A percentile compares a stretch with the other conserved stretches of the same genome.
Evolutionary conservation across 2,329 filamentous ascomycete species (phyloP).

Genomic region (Fusarium longipes): DNA sequence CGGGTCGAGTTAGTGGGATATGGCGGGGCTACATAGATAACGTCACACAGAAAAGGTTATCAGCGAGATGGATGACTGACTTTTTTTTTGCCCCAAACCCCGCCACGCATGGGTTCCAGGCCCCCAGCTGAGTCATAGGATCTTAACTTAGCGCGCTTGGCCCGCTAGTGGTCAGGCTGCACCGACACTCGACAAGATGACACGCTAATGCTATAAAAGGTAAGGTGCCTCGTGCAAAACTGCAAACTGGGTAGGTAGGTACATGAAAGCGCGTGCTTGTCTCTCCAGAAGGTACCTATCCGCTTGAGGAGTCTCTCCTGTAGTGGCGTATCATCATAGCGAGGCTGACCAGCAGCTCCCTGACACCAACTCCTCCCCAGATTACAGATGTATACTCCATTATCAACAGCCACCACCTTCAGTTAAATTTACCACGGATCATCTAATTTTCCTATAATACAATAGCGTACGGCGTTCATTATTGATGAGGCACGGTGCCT

Average conservation of each 20-base stretch:
- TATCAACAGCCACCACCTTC: neutral
- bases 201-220: neutral
- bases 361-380: slow-evolving; percentile 5
- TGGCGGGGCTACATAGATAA: slow-evolving; percentile 47
- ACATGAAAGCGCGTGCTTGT: neutral
- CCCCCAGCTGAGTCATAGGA: slow-evolving; percentile 22
- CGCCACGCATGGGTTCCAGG: slow-evolving; percentile 33
- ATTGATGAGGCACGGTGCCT: neutral
- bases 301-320: neutral
- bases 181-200: neutral
- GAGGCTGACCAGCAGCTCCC: slow-evolving; percentile 35
- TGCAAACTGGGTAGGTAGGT: neutral
- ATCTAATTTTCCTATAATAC: neutral
- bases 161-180: neutral
- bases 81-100: slow-evolving; percentile 41
- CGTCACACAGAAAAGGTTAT: slow-evolving; percentile 45
- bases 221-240: slow-evolving; percentile 18
- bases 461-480: neutral
- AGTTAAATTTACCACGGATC: neutral
- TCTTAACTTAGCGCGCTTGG: neutral
- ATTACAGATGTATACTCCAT: neutral
- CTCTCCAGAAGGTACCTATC: neutral
- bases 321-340: slow-evolving; percentile 30
- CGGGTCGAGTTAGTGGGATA: slow-evolving; percentile 41
- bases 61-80: slow-evolving; percentile 38